Base-by-base conservation (phyloP, 306 rosid genomes). In the Cotoneaster glaucophyllus region DNA sequence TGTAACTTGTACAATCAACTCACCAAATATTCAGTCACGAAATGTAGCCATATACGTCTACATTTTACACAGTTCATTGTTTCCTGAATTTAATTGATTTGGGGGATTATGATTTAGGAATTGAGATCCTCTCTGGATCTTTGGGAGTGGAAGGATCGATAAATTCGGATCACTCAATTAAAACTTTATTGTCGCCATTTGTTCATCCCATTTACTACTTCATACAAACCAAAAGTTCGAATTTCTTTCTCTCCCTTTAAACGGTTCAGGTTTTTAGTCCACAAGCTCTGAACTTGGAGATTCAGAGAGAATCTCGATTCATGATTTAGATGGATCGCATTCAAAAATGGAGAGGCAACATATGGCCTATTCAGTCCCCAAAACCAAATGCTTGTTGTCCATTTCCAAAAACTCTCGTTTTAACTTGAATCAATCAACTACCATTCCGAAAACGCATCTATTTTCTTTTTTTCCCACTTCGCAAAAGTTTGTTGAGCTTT, bases 321-420 rank as follows among this genome's bases (percentile, higher is more conserved):
- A 71, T 77, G 43, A 78, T 77, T 81, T 74, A 84, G 83, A 83
- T 58, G 86, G 59, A 89, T 88, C 85, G 57, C 76, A 74, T 79
- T 89, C 89, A 83, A 28, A 75, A 73, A 48, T 82, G 81, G 84
- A 82, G 77, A 72, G 77, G 73, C 73, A 80, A 58, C 68, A 84
- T 74, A 86, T 80, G 88, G 81, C 64, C 53, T 63, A 80, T 39
- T 67, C 19, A 26, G 8, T 8, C 24, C 53, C 53, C 19, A 37
- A 32, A 3, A 11, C 32, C 22, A 65, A 79, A 69, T 73, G 71
- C 73, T 74, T 84, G 76, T 74, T 81, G 53, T 66, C 41, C 64
- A n/a, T 39, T 19, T 31, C 57, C n/a, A 4, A 11, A 9, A 48
- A 15, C 18, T n/a, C 34, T 78, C 71, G 73, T 75, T 78, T 54